Base-by-base conservation (phyloP, 345 rosid genomes). In the Rhodamnia argentea region DNA sequence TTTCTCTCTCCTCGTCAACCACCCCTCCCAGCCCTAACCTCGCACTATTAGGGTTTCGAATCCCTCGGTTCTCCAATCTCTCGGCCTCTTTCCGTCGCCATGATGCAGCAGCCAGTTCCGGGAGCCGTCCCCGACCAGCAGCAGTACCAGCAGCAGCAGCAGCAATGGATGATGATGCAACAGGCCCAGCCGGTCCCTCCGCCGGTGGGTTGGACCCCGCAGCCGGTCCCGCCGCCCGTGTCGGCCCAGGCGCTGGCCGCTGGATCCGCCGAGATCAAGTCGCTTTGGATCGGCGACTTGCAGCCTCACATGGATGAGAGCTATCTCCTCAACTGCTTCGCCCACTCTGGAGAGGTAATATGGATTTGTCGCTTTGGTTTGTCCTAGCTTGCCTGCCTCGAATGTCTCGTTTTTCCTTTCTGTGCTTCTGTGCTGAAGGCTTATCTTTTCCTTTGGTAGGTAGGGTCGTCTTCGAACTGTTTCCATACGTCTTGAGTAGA, bases 251-350 rank as follows among this genome's bases (percentile, higher is more conserved):
- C 75, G 53, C 83, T 27, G 60, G 37, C 83, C 70, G 55, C 22
- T 42, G 83, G 58, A 26, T 22, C 90, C 74, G 84, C 23, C 13
- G 88, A 86, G 85, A 84, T 86, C 82, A 85, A 86, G 88, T 94
- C 98, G 22, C 88, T 97, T 86, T 97, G 99, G 99, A 95, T 97
- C 88, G 99, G 99, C 20, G 99, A 96, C 89, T 86, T 96, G 87
- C 98, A 93, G 93, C 96, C 90, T 11, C 94, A 98, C 95, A 97
- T 97, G 99, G 99, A 97, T 58, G 99, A 97, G 89, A 91, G 32
- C 90, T 97, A 97, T 85, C 94, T 97, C 85, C 70, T 88, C 86
- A 88, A 37, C 88, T 87, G 91, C 88, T 97, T 96, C 78, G 84
- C 92, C 56, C 78, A 82, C 52, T 91, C 95, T 14, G 94, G 95